These are phyloP conservation scores for Aspergillus hancockii DNA, from an alignment of 495 filamentous ascomycete genomes.

Conservation along the genomic window DNA sequence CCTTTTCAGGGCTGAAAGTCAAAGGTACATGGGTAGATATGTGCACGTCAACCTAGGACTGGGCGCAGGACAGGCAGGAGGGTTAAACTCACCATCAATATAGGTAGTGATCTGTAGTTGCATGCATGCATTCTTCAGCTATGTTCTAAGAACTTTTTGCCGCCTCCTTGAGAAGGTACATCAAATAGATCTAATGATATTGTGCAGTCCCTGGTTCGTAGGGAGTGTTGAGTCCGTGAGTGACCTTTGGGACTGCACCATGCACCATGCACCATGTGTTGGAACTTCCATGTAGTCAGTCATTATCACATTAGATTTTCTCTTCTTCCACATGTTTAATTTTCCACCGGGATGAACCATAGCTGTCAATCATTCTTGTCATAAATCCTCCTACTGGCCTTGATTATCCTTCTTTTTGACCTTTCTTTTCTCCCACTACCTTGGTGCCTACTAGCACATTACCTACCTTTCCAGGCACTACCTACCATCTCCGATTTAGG, in stretches of 20 bases:
- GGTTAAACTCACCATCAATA: not conserved
- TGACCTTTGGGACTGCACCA: conserved; percentile 3
- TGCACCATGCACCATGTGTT: conserved; percentile 5
- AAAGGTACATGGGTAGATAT: not conserved
- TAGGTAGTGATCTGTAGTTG: conserved; percentile 1
- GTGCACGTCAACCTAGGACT: not conserved
- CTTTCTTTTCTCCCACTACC: not conserved
- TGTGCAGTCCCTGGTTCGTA: not conserved
- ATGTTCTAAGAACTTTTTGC: not conserved
- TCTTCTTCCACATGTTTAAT: not conserved
- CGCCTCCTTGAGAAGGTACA: not conserved
- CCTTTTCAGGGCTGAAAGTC: not conserved
- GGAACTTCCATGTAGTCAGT: not conserved
- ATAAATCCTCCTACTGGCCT: not conserved
- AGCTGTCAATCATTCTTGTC: not conserved
- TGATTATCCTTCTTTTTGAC: not conserved
- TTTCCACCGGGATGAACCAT: conserved; percentile 1
- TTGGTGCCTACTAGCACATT: not conserved
- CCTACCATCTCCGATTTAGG: not conserved
- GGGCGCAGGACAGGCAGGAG: not conserved
- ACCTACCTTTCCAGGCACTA: too few relatives aligned
- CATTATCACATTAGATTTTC: not conserved
- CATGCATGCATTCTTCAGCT: not conserved
- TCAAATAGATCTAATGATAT: not conserved
- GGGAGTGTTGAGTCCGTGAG: not conserved